Percentiles rank a stretch among this genome's conserved stretches.
Conservation (phyloP, 495 filamentous ascomycete genomes). For the Xylaria curta region DNA sequence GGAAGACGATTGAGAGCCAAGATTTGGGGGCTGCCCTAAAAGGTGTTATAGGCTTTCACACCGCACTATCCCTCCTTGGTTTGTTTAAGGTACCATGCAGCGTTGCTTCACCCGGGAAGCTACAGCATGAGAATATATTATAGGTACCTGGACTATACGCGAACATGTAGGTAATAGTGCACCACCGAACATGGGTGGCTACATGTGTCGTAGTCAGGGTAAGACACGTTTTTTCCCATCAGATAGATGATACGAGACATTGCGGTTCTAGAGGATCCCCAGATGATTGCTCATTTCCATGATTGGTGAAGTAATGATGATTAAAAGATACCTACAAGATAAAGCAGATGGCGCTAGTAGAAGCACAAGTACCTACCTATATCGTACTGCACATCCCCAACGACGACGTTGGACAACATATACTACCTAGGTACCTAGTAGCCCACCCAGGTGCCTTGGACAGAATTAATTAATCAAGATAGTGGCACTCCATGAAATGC, state of each 20-base stretch:
- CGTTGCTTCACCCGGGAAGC: not conserved
- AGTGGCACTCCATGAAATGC: not conserved
- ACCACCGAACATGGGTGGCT: not conserved
- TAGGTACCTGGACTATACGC: not conserved
- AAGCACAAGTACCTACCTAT: not conserved
- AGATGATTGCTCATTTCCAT: not conserved
- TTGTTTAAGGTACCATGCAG: conserved; percentile 13
- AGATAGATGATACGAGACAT: not conserved
- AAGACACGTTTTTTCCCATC: not conserved
- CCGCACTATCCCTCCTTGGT: not conserved
- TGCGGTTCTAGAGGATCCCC: not conserved
- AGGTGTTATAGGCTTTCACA: not conserved
- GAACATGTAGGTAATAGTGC: not conserved
- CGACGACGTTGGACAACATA: not conserved
- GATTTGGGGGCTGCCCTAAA: not conserved
- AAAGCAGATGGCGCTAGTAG: not conserved
- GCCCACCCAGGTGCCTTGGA: not conserved
- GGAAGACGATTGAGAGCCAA: not conserved
- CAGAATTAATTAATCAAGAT: not conserved
- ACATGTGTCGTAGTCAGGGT: not conserved
- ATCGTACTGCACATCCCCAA: conserved; percentile 1
- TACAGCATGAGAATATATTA: not conserved
- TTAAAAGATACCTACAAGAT: not conserved
- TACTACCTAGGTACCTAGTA: too few species aligned
- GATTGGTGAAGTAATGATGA: not conserved